Conservation (phyloP, 176 grass and related monocot genomes). For the Saccharum spontaneum region DNA sequence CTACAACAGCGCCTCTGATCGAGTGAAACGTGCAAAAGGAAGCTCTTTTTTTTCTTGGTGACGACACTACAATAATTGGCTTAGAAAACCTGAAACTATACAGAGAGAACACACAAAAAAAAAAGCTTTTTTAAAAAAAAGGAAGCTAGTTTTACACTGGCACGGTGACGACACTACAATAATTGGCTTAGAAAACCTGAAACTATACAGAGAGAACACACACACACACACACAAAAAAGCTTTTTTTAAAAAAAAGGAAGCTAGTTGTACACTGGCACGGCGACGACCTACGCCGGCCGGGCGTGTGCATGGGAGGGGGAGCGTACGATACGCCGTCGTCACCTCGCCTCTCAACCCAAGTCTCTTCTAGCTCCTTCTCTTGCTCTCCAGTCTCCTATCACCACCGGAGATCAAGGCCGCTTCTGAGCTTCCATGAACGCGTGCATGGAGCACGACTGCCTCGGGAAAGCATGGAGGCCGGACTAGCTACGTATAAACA, state of each 20-base stretch:
- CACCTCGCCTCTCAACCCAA: slow-evolving; percentile 54
- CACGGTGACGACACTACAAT: too few relatives aligned
- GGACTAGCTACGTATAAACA: neutral
- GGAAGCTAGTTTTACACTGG: too few relatives aligned
- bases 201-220: neutral
- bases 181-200: too few relatives aligned
- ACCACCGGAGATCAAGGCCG: neutral
- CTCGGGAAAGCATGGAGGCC: neutral
- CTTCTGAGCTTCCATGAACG: neutral
- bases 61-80: too few relatives aligned
- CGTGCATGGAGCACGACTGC: neutral
- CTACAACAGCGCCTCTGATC: neutral
- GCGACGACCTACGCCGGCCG: neutral
- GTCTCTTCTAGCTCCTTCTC: neutral
- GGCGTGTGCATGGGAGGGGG: slow-evolving; percentile 38
- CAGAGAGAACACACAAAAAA: too few relatives aligned
- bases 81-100: too few relatives aligned
- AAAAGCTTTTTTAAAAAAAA: too few relatives aligned
- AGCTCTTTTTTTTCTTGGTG: too few relatives aligned
- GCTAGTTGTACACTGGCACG: slow-evolving; percentile 24
- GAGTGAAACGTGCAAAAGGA: too few relatives aligned
- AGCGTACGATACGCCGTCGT: slow-evolving; percentile 10
- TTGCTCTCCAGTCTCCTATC: neutral
- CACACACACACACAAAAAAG: neutral
- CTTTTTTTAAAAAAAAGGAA: slow-evolving; percentile 1